Conservation (phyloP, 2,329 filamentous ascomycete species). For the Cryphonectria carpinicola region DNA sequence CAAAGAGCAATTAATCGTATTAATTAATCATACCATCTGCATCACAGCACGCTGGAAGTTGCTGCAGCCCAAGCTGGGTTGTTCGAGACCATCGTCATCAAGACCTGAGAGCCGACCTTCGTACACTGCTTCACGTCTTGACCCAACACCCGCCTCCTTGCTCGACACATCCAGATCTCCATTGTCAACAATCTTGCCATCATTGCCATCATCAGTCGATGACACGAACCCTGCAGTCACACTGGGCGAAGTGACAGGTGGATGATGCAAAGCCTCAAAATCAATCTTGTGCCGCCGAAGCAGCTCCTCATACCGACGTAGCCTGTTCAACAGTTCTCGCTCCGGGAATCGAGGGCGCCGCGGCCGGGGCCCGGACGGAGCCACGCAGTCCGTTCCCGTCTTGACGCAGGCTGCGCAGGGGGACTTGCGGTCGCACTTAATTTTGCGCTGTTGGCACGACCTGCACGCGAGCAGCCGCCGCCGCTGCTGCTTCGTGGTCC, state of each 20-base stretch:
- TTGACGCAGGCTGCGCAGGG: slow-evolving; percentile 61
- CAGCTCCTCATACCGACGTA: slow-evolving; percentile 61
- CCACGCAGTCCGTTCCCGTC: slow-evolving; percentile 47
- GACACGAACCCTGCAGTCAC: background rate
- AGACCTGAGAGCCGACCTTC: background rate
- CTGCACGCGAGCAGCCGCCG: slow-evolving; percentile 53
- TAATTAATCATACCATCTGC: background rate
- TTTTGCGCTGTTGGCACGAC: slow-evolving; percentile 66
- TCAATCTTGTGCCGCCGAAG: slow-evolving; percentile 57
- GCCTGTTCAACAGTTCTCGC: slow-evolving; percentile 58
- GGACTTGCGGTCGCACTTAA: slow-evolving; percentile 63
- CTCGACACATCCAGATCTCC: slow-evolving; percentile 32
- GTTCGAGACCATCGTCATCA: background rate
- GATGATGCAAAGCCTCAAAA: slow-evolving; percentile 51
- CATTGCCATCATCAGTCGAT: background rate
- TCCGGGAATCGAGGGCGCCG: slow-evolving; percentile 56
- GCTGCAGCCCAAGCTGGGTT: background rate
- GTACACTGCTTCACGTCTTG: background rate
- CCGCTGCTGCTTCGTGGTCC: background rate
- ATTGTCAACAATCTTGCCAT: background rate
- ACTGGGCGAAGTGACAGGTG: slow-evolving; percentile 24
- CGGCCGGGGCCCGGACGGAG: slow-evolving; percentile 44
- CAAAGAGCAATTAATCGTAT: background rate
- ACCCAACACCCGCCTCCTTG: background rate
- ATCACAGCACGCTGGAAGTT: background rate